Evolutionary conservation across 2,329 filamentous ascomycete species (phyloP).

Genomic region (Conoideocrella luteorostrata): DNA sequence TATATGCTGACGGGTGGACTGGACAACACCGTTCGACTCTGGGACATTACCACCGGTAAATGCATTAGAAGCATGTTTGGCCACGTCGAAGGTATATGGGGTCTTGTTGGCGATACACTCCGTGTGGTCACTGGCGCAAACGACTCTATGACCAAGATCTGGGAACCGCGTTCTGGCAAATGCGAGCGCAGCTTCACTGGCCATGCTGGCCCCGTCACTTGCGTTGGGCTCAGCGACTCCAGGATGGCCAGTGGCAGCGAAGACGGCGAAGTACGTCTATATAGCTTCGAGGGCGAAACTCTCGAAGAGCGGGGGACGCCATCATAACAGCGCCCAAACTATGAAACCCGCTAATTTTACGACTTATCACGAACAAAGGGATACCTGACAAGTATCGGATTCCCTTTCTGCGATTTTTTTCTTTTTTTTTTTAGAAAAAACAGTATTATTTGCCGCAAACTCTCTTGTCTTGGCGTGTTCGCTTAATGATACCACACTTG

Average conservation of each 20-base stretch:
- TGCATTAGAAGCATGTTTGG: constrained; percentile 93
- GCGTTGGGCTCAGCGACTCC: constrained; percentile 83
- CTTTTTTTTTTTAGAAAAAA: neutral
- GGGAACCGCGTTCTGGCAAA: constrained; percentile 86
- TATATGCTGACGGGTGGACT: constrained; percentile 93
- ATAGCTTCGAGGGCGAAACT: constrained; percentile 59
- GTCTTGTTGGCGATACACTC: constrained; percentile 79
- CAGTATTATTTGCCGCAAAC: too few relatives aligned
- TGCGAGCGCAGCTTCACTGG: constrained; percentile 91
- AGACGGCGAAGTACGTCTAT: constrained; percentile 83
- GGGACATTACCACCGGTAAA: constrained; percentile 77
- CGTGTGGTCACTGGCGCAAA: constrained; percentile 85
- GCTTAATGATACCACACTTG: too few relatives aligned
- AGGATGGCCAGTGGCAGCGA: constrained; percentile 88
- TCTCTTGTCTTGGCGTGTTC: too few relatives aligned
- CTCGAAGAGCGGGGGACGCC: constrained; percentile 46
- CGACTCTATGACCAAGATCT: constrained; percentile 88
- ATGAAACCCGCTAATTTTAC: too few relatives aligned
- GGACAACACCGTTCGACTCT: constrained; percentile 85
- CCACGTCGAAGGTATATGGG: constrained; percentile 94
- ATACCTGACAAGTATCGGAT: too few relatives aligned
- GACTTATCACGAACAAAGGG: too few relatives aligned
- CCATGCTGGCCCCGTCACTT: constrained; percentile 86
- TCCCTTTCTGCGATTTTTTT: too few relatives aligned
- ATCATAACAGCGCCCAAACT: too few relatives aligned